Percentiles rank a stretch among this genome's conserved stretches.
Evolutionary conservation across 179 eudicot genomes (phyloP).

Genomic region (Silene noctiflora): DNA sequence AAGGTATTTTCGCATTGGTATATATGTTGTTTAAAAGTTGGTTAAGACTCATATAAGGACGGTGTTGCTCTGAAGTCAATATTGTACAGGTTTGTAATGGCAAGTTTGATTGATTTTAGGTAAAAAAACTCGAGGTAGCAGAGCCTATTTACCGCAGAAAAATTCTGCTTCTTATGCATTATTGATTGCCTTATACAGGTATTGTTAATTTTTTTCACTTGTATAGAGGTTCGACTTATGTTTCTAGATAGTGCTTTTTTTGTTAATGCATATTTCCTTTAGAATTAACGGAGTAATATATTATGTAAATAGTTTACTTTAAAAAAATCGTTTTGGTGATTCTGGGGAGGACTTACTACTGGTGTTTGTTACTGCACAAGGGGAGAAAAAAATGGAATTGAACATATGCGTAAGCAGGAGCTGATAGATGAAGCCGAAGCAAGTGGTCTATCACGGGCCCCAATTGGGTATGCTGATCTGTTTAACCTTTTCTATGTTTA

Average conservation of each 20-base stretch:
- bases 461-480: constrained; percentile 58
- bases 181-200: constrained; percentile 78
- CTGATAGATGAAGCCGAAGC: constrained; percentile 95
- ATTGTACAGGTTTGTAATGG: background rate
- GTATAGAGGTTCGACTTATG: background rate
- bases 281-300: background rate
- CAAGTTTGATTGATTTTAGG: constrained; percentile 37
- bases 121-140: constrained; percentile 46
- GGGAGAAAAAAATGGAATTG: constrained; percentile 48
- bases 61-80: constrained; percentile 5
- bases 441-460: constrained; percentile 91
- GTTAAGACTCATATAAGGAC: background rate
- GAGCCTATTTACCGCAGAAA: constrained; percentile 74
- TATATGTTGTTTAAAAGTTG: constrained; percentile 6
- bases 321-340: background rate
- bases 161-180: constrained; percentile 90
- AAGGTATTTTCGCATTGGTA: constrained; percentile 33
- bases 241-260: background rate
- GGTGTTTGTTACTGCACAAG: constrained; percentile 31
- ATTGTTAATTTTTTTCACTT: constrained; percentile 4
- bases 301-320: background rate
- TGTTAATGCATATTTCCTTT: background rate
- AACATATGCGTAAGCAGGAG: constrained; percentile 76
- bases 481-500: background rate
- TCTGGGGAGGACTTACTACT: background rate